phyloP scores from a whole-genome alignment of 805 yeast genomes.

The Candida oleophila region DNA sequence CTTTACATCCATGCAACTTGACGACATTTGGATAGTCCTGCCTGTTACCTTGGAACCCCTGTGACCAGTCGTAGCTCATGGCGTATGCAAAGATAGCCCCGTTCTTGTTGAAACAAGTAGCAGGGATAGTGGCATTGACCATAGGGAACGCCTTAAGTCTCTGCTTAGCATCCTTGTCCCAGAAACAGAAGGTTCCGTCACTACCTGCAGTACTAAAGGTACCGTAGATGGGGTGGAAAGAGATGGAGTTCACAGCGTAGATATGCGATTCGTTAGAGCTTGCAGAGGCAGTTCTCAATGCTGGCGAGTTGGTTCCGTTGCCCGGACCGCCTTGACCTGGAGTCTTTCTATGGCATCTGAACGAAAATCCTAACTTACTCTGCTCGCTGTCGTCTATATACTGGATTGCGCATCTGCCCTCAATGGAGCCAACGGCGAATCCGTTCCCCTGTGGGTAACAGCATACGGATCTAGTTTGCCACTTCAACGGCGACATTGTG shows the following conservation, averaged over 20 bases:
- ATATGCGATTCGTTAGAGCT: slow-evolving; percentile 55
- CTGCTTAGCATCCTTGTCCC: slow-evolving; percentile 94
- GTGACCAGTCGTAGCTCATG: slow-evolving; percentile 91
- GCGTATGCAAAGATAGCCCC: slow-evolving; percentile 92
- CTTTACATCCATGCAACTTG: slow-evolving; percentile 80
- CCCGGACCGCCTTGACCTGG: slow-evolving; percentile 42
- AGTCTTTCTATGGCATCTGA: slow-evolving; percentile 88
- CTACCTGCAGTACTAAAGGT: slow-evolving; percentile 93
- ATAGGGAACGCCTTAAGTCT: slow-evolving; percentile 79
- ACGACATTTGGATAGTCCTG: slow-evolving; percentile 74
- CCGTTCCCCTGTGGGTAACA: slow-evolving; percentile 94
- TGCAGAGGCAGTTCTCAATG: slow-evolving; percentile 21
- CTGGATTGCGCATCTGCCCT: slow-evolving; percentile 94
- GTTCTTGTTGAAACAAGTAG: slow-evolving; percentile 75
- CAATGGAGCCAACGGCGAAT: slow-evolving; percentile 88
- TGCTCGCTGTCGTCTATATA: slow-evolving; percentile 84
- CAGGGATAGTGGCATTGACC: slow-evolving; percentile 65
- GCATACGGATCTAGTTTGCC: slow-evolving; percentile 79
- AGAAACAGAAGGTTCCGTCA: slow-evolving; percentile 89
- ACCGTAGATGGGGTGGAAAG: slow-evolving; percentile 86
- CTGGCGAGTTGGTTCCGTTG: slow-evolving; percentile 16
- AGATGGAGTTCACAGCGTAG: slow-evolving; percentile 75
- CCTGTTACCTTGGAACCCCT: slow-evolving; percentile 77
- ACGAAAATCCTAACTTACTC: slow-evolving; percentile 73
- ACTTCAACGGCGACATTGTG: slow-evolving; percentile 74